phyloP scores from a whole-genome alignment of 371 early-diverging fungal species.

The Mortierella polycephala region DNA sequence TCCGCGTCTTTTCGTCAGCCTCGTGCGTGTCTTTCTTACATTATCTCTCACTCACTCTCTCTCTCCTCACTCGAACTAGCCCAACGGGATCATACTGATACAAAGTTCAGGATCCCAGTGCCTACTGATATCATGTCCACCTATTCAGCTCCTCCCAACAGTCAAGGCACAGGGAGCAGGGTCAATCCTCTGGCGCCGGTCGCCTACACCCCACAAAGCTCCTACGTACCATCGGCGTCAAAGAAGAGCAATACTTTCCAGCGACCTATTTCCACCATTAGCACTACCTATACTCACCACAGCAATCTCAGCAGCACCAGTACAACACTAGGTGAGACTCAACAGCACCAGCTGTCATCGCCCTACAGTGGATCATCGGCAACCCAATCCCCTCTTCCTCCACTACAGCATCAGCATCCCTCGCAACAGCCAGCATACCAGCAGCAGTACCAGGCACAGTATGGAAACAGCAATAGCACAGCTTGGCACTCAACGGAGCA shows the following conservation, averaged over 20 bases:
- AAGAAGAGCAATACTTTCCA: constrained; percentile 23
- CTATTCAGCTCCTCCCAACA: constrained; percentile 30
- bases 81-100: background rate
- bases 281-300: constrained; percentile 15
- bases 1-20: background rate
- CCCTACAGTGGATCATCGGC: constrained; percentile 13
- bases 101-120: constrained; percentile 7
- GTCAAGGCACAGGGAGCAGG: constrained; percentile 15
- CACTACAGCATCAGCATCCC: constrained; percentile 24
- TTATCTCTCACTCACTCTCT: constrained; percentile 3
- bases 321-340: constrained; percentile 8
- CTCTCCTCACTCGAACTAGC: constrained; percentile 1
- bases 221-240: constrained; percentile 30
- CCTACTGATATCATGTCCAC: constrained; percentile 22
- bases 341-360: background rate
- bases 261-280: constrained; percentile 9
- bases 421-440: constrained; percentile 29
- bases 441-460: constrained; percentile 17
- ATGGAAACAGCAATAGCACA: constrained; percentile 12
- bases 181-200: constrained; percentile 43
- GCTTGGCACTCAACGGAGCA: constrained; percentile 36
- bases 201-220: constrained; percentile 41
- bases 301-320: constrained; percentile 14
- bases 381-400: constrained; percentile 14
- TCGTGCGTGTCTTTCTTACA: background rate